Evolutionary conservation across 106 monocot species (phyloP), one percentile per base, ranked within the genome.

Genomic region (Cymbidium sinense): DNA sequence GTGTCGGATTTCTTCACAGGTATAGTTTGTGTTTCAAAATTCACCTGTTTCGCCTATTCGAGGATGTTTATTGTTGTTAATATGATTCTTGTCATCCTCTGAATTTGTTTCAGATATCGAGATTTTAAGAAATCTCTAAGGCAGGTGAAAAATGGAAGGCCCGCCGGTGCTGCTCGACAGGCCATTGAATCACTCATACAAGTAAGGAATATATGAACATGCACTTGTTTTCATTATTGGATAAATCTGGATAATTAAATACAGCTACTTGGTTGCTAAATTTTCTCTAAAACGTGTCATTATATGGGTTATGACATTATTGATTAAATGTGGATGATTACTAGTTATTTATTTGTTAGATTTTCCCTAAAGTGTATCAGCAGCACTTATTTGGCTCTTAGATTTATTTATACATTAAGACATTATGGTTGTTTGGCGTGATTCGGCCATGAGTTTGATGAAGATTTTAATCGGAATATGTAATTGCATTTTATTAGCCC

Each of bases 1-100:
- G 99, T 35, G 87, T 99, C 47, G 92, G 89, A 37, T 99, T 99
- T 86, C 92, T 99, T 86, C 92, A 95, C 81, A 92, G 83, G 99
- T 99, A 89, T 13, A 73, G 34, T 33, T 39, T 73, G 8, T 37
- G 61, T 75, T 69, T 18, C 69, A 1, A 65, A 15, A 13, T 25
- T 67, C n/a, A 28, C 65, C 8, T 43, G 1, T 72, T 41, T 27
- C 33, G 31, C 17, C 6, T 43, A 51, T n/a, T 29, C 31, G 0
- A 55, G 30, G 20, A 28, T 50, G 50, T 17, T 67, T 67, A 30
- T 43, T 31, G 10, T 39, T 9, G 5, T 76, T 70, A 76, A 29
- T 44, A 9, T 27, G 33, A 37, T 64, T 28, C 7, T 33, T 55
- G 78, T 37, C 7, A 21, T 31, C 39, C 9, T 64, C 34, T 13